These are phyloP conservation scores for Babesia microti DNA, from an alignment of 169 alveolate genomes.

Conservation along the genomic window DNA sequence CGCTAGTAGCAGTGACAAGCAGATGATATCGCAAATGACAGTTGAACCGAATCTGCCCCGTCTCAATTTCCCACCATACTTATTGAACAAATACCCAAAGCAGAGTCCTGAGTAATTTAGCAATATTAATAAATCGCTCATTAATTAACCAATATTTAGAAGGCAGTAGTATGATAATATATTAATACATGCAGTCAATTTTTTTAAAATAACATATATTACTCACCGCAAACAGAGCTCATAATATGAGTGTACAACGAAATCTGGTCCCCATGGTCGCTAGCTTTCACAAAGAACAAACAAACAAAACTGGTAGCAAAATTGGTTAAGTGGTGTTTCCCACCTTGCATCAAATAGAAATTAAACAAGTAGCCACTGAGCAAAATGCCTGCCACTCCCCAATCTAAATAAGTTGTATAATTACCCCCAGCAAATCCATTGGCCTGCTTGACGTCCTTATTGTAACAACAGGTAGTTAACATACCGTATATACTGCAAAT, in stretches of 20 bases:
- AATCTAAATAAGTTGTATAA: no score
- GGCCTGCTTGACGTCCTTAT: conserved; percentile 25
- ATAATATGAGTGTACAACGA: conserved; percentile 25
- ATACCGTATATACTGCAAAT: conserved; percentile 34
- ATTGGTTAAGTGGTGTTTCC: conserved; percentile 34
- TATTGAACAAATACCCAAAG: conserved; percentile 31
- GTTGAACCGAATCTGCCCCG: conserved; percentile 10
- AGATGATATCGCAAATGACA: conserved; percentile 21
- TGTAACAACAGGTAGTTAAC: conserved; percentile 27
- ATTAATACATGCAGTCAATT: no score
- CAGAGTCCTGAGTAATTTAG: conserved; percentile 43
- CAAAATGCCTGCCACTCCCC: conserved; percentile 50
- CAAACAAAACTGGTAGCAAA: conserved; percentile 24
- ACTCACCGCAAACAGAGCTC: no score
- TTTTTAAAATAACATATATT: no score
- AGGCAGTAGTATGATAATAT: no score
- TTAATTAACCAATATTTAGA: no score
- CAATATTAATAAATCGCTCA: no score
- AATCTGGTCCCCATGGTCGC: conserved; percentile 12
- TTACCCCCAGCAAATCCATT: conserved; percentile 45
- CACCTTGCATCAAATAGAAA: conserved; percentile 32
- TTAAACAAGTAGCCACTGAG: conserved; percentile 33
- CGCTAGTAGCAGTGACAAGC: conserved; percentile 15
- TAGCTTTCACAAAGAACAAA: conserved; percentile 32
- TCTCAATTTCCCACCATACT: conserved; percentile 2